These are phyloP conservation scores for Lupinus albus DNA, from an alignment of 306 rosid species.

Conservation along the genomic window DNA sequence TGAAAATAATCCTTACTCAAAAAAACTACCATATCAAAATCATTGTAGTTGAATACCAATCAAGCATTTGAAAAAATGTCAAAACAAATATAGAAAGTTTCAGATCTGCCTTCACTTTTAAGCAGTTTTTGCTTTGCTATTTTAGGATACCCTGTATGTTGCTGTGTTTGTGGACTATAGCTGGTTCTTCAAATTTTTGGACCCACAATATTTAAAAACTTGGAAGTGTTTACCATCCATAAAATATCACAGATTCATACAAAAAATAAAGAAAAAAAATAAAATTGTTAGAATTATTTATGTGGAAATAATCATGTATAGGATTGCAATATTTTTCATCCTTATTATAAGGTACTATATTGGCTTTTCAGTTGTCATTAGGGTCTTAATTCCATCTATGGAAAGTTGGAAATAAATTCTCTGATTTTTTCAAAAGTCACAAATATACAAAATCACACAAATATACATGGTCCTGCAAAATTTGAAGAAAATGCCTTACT, in stretches of 20 bases:
- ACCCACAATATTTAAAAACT: background rate
- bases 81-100: conserved; percentile 6
- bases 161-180: conserved; percentile 1
- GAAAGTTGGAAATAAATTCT: background rate
- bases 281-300: background rate
- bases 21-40: background rate
- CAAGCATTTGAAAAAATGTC: conserved; percentile 16
- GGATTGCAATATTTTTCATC: background rate
- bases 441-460: background rate
- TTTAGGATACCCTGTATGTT: background rate
- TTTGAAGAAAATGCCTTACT: too few relatives aligned
- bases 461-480: too few relatives aligned
- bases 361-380: background rate
- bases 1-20: too few relatives aligned
- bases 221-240: conserved; percentile 1
- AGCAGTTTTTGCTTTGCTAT: conserved; percentile 1
- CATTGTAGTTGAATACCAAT: background rate
- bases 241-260: background rate
- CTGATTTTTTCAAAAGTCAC: too few relatives aligned
- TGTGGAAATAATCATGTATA: background rate
- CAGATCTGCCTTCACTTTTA: conserved; percentile 7
- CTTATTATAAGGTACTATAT: background rate
- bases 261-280: background rate
- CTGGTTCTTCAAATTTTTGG: conserved; percentile 6
- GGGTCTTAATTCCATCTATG: background rate